Evolutionary conservation across 2,329 filamentous ascomycete genomes (phyloP), one percentile per base, ranked within the genome.

Genomic region (Onygena corvina): DNA sequence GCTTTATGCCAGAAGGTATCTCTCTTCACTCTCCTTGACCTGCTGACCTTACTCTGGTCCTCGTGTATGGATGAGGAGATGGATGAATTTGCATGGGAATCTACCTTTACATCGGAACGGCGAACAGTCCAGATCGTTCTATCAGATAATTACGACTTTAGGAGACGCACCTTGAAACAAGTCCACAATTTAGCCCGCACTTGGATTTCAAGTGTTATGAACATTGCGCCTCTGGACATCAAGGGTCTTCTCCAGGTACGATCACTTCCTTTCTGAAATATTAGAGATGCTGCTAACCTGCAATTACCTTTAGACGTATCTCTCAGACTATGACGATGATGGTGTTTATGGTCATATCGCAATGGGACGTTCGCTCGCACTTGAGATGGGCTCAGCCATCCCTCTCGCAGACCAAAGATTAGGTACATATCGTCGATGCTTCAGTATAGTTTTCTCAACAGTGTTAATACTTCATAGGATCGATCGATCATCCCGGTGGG

Each of bases 51-150:
- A 23, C 88, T 98, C 83, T 98, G 90, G 90, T 80, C 80, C 44
- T 90, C 88, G 60, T 98, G 92, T 62, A 72, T 98, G 12, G 90
- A 98, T 63, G 84, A 84, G 9, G 92, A 99, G 64, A 89, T 89
- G 0, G 90, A 98, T 58, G 81, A 93, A 60, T 98, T 96, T 60
- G 81, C 87, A 47, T 93, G 88, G 68, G 81, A 82, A 53, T 85
- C 88, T 3, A 81, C 78, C 2, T 93, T 94, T 62, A 80, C 75
- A 3, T 96, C 89, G 1, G 68, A 75, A 1, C 79, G 84, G 54
- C 87, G 84, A 9, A 79, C 84, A 35, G 85, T 98, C 18, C 81
- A 80, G 0, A 77, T 98, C 18, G 84, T 94, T 60, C 74, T 98
- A n/a, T 94, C 92, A 1, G 92, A 99, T 64, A 86, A 95, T 64